Conservation (phyloP, 768 basidiomycete genomes). For the Boletus vinaceobasis region DNA sequence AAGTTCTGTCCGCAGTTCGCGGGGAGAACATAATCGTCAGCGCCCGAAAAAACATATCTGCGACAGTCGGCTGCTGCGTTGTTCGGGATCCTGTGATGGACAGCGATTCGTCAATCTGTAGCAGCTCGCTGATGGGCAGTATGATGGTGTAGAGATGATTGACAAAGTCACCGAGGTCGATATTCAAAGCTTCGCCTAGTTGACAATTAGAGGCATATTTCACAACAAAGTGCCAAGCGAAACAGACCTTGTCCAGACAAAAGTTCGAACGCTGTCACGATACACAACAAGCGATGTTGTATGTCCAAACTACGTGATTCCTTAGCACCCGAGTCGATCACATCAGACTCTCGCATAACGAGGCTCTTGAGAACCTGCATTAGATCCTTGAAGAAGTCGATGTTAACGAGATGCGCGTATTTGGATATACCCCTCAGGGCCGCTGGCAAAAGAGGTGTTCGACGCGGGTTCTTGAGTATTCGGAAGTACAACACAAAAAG, state of each 20-base stretch:
- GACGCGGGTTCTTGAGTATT: conserved; percentile 81
- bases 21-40: conserved; percentile 81
- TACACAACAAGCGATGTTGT: conserved; percentile 71
- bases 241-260: conserved; percentile 86
- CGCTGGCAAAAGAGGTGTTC: conserved; percentile 76
- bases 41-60: conserved; percentile 83
- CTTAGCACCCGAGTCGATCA: conserved; percentile 38
- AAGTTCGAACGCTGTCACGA: conserved; percentile 96
- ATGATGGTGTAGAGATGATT: conserved; percentile 80
- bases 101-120: conserved; percentile 57
- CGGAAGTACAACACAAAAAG: conserved; percentile 97
- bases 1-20: conserved; percentile 51
- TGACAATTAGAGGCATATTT: not conserved
- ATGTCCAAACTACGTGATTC: conserved; percentile 32
- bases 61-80: conserved; percentile 36
- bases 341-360: conserved; percentile 50
- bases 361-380: conserved; percentile 81
- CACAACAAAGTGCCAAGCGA: conserved; percentile 6
- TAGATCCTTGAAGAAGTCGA: conserved; percentile 97
- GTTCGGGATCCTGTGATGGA: conserved; percentile 25
- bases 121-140: conserved; percentile 63
- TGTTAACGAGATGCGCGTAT: conserved; percentile 94
- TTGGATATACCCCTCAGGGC: conserved; percentile 90
- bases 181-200: conserved; percentile 92
- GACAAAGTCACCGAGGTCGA: conserved; percentile 90